phyloP scores from a whole-genome alignment of 805 yeast species.

The Tetrapisispora fleetii region DNA sequence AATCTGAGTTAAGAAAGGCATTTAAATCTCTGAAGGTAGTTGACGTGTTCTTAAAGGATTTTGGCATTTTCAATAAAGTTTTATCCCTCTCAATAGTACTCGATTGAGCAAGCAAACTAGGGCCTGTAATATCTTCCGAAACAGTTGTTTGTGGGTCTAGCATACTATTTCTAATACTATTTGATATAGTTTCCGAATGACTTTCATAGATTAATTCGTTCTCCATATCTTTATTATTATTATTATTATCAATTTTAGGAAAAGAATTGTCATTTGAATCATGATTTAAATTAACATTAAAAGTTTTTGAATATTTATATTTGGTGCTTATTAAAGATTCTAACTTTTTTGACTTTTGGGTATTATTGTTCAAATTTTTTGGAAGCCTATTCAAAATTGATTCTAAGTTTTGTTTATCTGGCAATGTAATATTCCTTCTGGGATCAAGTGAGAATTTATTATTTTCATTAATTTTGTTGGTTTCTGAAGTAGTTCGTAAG shows the following conservation, averaged over 20 bases:
- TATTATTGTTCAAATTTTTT: background rate
- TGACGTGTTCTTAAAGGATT: conserved; percentile 18
- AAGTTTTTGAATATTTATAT: too few species aligned
- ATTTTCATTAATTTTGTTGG: conserved; percentile 1
- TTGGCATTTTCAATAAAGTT: conserved; percentile 15
- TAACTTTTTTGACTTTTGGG: background rate
- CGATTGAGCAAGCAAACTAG: conserved; percentile 23
- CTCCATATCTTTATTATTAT: background rate
- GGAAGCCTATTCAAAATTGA: conserved; percentile 7
- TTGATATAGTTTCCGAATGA: background rate
- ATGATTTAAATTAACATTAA: background rate
- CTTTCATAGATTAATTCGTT: background rate
- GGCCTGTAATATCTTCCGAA: conserved; percentile 5
- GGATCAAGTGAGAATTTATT: conserved; percentile 22
- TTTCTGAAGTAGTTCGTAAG: conserved; percentile 13
- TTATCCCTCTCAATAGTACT: conserved; percentile 12
- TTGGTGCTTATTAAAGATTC: background rate
- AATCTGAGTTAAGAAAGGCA: conserved; percentile 13
- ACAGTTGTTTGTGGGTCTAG: background rate
- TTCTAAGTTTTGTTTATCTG: conserved; percentile 13
- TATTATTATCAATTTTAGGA: too few species aligned
- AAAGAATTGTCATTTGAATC: background rate
- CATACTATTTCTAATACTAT: background rate
- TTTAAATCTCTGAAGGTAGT: conserved; percentile 23
- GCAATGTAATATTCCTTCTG: conserved; percentile 23